Evolutionary conservation across 2,329 filamentous ascomycete species (phyloP), one percentile per base, ranked within the genome.

Genomic region (Phaeoacremonium minimum): DNA sequence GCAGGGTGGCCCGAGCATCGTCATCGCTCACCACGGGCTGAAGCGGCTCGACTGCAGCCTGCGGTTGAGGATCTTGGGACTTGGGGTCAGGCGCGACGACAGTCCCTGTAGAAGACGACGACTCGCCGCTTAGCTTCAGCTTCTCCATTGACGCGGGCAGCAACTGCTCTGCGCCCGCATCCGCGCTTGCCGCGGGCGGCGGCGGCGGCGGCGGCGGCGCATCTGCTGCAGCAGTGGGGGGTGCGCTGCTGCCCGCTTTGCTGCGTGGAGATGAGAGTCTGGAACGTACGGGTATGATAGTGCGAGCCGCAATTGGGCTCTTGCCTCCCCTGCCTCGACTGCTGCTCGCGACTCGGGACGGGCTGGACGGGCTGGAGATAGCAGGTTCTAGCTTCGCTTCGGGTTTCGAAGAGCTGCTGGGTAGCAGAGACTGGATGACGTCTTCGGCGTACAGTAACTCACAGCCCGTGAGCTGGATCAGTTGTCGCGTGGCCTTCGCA

Each of bases 391-490:
- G 30, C 32, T 48, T 50, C 5, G 49, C 35, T 29, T 14, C 9
- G 22, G 22, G 22, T n/a, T 9, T 9, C 22, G 22, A n/a, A 26
- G 22, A n/a, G 9, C n/a, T 26, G n/a, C 9, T 9, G 22, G 22
- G 22, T 9, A 26, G 22, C 22, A 9, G n/a, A 60, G 40, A 11
- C 49, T 45, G 13, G 4, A 82, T 63, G n/a, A 89, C 64, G 19
- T 82, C 73, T 15, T 69, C 63, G 16, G 76, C 76, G 3, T 72
- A 71, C 18, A 82, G 67, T 4, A 83, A 67, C 31, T 80, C 76
- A 32, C 85, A 88, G 18, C 85, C 87, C 42, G 90, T 85, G 35
- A 87, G 75, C 29, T 87, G 78, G 3, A 77, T 71, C 56, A 95
- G 82, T 37, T 80, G 77, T 35, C 75, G 72, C 47, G 94, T 67